These are phyloP conservation scores for Pogostemon cablin DNA, from an alignment of 257 asterid genomes.

Conservation along the genomic window DNA sequence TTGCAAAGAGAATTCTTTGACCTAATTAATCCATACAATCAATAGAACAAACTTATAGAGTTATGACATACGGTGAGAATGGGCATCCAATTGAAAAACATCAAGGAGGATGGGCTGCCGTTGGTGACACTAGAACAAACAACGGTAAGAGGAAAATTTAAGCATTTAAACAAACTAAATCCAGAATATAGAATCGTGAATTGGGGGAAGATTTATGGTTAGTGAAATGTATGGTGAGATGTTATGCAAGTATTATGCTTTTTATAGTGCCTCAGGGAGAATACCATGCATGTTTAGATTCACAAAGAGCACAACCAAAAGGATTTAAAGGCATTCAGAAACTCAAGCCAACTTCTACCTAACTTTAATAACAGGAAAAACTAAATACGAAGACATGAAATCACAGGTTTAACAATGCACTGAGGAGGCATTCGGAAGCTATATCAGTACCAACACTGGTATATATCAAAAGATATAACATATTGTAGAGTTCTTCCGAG, in stretches of 20 bases:
- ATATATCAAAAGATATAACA: background rate
- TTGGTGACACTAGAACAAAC: too few relatives aligned
- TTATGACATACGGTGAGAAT: too few relatives aligned
- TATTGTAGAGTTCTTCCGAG: background rate
- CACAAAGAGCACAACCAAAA: conserved; percentile 1
- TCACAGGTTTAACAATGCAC: conserved; percentile 5
- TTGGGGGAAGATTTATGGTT: background rate
- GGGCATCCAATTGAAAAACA: too few relatives aligned
- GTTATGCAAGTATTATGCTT: background rate
- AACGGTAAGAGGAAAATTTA: too few relatives aligned
- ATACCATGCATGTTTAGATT: background rate
- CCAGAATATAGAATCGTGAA: too few relatives aligned
- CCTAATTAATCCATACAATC: too few relatives aligned
- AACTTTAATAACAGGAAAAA: conserved; percentile 2
- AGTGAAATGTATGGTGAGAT: background rate
- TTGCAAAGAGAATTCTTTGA: too few relatives aligned
- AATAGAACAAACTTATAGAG: too few relatives aligned
- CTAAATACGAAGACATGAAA: background rate
- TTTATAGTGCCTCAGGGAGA: background rate
- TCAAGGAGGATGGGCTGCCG: too few relatives aligned
- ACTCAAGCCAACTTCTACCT: background rate
- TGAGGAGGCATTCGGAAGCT: background rate
- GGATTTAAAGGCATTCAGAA: conserved; percentile 11
- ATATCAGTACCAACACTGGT: background rate
- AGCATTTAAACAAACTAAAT: too few relatives aligned